A percentile compares a stretch with the other conserved stretches of the same genome.
phyloP scores from a whole-genome alignment of 257 asterid species.

The Solanum bulbocastanum region DNA sequence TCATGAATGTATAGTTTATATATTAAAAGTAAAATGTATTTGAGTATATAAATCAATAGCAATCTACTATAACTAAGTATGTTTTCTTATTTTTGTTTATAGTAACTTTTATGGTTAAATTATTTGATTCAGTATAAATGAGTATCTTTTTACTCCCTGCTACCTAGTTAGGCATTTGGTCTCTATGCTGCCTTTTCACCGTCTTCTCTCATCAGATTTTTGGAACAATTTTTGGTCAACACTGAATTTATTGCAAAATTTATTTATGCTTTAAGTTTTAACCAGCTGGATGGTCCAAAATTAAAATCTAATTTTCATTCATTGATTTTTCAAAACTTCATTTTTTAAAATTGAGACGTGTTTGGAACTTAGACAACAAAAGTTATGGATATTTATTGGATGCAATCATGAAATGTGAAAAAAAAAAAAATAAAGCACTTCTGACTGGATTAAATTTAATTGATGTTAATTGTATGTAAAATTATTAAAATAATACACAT shows the following conservation, averaged over 20 bases:
- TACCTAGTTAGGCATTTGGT: neutral
- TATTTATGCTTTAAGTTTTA: neutral
- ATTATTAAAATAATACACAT: no score
- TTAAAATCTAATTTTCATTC: neutral
- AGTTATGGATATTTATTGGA: neutral
- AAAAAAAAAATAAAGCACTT: neutral
- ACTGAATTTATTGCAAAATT: neutral
- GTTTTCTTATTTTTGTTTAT: neutral
- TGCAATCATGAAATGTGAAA: neutral
- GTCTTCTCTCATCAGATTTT: neutral
- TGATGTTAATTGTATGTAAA: neutral
- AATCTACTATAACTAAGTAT: neutral
- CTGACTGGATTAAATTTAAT: neutral
- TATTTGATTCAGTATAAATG: neutral
- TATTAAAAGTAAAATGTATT: neutral
- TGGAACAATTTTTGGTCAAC: neutral
- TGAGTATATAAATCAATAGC: neutral
- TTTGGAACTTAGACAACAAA: neutral
- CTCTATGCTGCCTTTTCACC: neutral
- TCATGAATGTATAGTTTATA: no score
- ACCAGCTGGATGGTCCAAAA: neutral
- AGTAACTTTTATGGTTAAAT: neutral
- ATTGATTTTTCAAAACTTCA: no score
- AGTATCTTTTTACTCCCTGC: neutral
- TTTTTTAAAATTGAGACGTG: neutral